phyloP scores from a whole-genome alignment of 2,329 filamentous ascomycete species.

The Fusarium staphyleae region DNA sequence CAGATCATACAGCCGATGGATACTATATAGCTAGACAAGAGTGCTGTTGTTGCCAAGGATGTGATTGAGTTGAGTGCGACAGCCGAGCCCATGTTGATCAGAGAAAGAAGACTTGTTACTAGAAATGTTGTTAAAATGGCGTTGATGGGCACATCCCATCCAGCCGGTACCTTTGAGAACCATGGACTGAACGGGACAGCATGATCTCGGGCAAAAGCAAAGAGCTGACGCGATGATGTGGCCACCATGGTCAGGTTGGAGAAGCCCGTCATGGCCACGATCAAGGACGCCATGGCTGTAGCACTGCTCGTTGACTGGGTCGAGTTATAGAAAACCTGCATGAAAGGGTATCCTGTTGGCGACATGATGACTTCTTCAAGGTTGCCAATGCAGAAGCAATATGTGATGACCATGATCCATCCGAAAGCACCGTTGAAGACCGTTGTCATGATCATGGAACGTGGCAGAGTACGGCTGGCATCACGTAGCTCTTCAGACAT shows the following conservation, averaged over 20 bases:
- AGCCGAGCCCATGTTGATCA: slow-evolving; percentile 36
- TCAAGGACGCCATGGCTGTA: slow-evolving; percentile 29
- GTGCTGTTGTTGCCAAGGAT: slow-evolving; percentile 24
- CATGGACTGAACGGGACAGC: slow-evolving; percentile 34
- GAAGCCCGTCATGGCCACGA: slow-evolving; percentile 35
- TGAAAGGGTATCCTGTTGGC: slow-evolving; percentile 32
- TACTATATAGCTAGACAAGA: slow-evolving; percentile 35
- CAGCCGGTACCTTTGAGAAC: slow-evolving; percentile 26
- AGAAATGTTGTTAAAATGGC: slow-evolving; percentile 32
- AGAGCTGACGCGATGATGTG: slow-evolving; percentile 33
- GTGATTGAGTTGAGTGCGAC: slow-evolving; percentile 32
- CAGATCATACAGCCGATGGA: slow-evolving; percentile 37
- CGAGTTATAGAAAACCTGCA: slow-evolving; percentile 36
- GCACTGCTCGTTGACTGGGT: slow-evolving; percentile 27
- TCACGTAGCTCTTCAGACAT: slow-evolving; percentile 36
- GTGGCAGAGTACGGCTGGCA: slow-evolving; percentile 29
- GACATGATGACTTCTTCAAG: slow-evolving; percentile 30
- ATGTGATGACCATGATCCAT: slow-evolving; percentile 37
- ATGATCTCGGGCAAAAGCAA: slow-evolving; percentile 33
- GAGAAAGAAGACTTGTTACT: slow-evolving; percentile 25
- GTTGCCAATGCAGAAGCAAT: slow-evolving; percentile 35
- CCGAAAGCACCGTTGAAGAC: slow-evolving; percentile 33
- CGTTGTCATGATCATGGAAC: slow-evolving; percentile 31
- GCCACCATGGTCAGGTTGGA: slow-evolving; percentile 36
- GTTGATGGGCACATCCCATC: slow-evolving; percentile 33